Conservation (phyloP, 73 alveolate genomes). For the Blepharisma stoltei region DNA sequence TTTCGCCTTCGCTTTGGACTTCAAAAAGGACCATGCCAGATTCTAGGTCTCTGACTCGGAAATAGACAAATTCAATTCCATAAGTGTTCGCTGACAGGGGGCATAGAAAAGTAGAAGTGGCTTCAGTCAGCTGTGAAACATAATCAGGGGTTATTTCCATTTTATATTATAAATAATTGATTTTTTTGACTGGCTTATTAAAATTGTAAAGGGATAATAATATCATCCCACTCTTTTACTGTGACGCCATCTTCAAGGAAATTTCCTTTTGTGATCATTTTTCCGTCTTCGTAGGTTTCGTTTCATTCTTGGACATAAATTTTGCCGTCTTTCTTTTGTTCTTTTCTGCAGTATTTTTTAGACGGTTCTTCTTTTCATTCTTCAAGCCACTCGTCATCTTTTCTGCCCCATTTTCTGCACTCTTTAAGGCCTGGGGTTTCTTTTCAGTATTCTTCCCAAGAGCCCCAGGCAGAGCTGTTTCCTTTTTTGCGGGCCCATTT, state of each 20-base stretch:
- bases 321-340: not conserved
- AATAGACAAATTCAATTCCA: constrained; percentile 63
- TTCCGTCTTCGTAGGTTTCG: not conserved
- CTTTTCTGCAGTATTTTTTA: not conserved
- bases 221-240: constrained; percentile 16
- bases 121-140: constrained; percentile 2
- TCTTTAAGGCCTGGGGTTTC: not conserved
- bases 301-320: constrained; percentile 11
- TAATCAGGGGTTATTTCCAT: constrained; percentile 25
- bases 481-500: constrained; percentile 23
- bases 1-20: constrained; percentile 52
- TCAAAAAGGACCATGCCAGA: constrained; percentile 63
- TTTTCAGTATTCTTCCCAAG: constrained; percentile 20
- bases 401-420: constrained; percentile 6
- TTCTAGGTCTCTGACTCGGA: constrained; percentile 70
- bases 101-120: constrained; percentile 55
- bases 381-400: constrained; percentile 17
- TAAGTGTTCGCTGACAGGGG: constrained; percentile 68
- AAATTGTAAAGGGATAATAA: too few relatives aligned
- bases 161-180: not conserved
- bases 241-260: not conserved
- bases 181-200: too few relatives aligned
- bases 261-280: not conserved
- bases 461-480: not conserved
- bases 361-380: not conserved